Percentiles rank a stretch among this genome's conserved stretches.
Evolutionary conservation across 805 yeast species (phyloP).

Genomic region (Nakazawaea wickerhamii): DNA sequence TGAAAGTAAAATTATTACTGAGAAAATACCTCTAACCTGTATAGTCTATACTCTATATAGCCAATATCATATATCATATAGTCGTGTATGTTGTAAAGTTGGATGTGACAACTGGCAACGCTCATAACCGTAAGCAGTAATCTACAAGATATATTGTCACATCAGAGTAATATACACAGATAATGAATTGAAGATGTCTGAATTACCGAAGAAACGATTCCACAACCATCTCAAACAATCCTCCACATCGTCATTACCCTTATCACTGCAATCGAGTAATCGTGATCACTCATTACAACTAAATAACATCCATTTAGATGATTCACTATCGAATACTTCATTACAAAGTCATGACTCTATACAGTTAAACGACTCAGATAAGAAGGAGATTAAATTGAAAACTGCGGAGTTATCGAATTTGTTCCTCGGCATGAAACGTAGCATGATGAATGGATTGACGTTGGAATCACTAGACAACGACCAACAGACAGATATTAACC

Average conservation of each 20-base stretch:
- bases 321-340: neutral
- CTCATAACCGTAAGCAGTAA: no score
- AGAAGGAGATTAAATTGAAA: constrained; percentile 21
- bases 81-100: no score
- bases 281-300: neutral
- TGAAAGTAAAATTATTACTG: constrained; percentile 64
- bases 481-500: constrained; percentile 10
- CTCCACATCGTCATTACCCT: constrained; percentile 2
- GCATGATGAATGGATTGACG: constrained; percentile 27
- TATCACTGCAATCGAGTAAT: neutral
- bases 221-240: constrained; percentile 1
- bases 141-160: no score
- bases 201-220: constrained; percentile 1
- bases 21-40: constrained; percentile 57
- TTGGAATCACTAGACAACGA: constrained; percentile 21
- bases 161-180: no score
- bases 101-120: no score
- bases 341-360: constrained; percentile 5
- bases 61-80: no score
- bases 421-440: constrained; percentile 36
- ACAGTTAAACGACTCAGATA: constrained; percentile 10
- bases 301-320: neutral
- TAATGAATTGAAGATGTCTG: no score
- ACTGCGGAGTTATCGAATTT: constrained; percentile 34
- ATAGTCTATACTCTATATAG: no score